phyloP scores from a whole-genome alignment of 768 basidiomycete species.

The Auricularia heimuer region DNA sequence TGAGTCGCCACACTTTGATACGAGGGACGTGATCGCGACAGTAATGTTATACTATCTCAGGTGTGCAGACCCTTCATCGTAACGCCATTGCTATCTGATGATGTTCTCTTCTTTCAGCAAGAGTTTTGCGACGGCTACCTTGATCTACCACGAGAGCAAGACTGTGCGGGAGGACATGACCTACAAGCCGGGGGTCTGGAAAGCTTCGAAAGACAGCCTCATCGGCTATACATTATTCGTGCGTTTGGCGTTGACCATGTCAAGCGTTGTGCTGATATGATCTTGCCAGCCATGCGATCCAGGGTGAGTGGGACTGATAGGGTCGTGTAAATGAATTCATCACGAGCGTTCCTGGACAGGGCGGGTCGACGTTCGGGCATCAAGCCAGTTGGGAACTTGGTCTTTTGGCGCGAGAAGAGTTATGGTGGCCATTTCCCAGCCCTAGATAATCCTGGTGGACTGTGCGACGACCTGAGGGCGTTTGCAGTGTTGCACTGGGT shows the following conservation, averaged over 20 bases:
- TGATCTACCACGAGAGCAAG: conserved; percentile 12
- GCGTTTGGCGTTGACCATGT: not conserved
- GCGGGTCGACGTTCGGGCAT: not conserved
- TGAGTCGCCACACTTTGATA: conserved; percentile 4
- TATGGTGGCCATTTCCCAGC: conserved; percentile 15
- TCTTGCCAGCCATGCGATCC: not conserved
- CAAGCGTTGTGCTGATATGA: not conserved
- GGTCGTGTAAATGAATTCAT: not conserved
- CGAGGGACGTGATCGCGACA: conserved; percentile 10
- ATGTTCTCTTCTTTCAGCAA: not conserved
- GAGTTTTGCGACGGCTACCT: conserved; percentile 11
- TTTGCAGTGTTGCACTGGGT: conserved; percentile 10
- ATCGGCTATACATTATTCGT: conserved; percentile 12
- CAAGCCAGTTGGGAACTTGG: not conserved
- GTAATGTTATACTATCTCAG: conserved; percentile 15
- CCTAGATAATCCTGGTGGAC: conserved; percentile 11
- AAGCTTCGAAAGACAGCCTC: conserved; percentile 5
- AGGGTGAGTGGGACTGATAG: not conserved
- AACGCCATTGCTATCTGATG: not conserved
- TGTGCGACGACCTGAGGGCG: conserved; percentile 11
- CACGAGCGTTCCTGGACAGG: not conserved
- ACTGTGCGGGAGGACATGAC: conserved; percentile 7
- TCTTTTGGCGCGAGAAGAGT: not conserved
- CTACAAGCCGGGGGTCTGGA: conserved; percentile 5
- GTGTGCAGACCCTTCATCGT: not conserved